These are phyloP conservation scores for Abortiporus biennis DNA, from an alignment of 1,284 basidiomycete genomes.

Conservation along the genomic window DNA sequence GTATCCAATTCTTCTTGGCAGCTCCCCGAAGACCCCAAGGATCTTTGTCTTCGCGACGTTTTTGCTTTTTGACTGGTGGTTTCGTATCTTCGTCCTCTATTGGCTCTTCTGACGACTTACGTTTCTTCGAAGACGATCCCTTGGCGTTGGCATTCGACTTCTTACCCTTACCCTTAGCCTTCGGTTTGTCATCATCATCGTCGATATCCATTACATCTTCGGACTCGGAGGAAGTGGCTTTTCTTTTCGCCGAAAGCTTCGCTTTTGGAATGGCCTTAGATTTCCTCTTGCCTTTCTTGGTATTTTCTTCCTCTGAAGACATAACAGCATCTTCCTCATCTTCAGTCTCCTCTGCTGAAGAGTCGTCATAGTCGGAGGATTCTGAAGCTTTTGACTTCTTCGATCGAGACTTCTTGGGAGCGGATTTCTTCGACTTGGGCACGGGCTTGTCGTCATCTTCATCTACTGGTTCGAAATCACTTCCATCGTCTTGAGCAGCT, in stretches of 20 bases:
- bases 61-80: conserved; percentile 52
- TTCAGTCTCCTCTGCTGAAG: conserved; percentile 18
- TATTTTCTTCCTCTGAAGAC: conserved; percentile 23
- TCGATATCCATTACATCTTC: conserved; percentile 55
- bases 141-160: conserved; percentile 15
- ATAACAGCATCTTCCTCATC: conserved; percentile 23
- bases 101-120: conserved; percentile 29
- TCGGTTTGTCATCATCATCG: conserved; percentile 33
- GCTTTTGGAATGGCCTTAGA: conserved; percentile 11
- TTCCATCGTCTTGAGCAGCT: conserved; percentile 18
- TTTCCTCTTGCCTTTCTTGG: conserved; percentile 17
- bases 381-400: conserved; percentile 25
- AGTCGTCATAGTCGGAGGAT: conserved; percentile 37
- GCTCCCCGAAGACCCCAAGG: conserved; percentile 74
- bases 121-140: conserved; percentile 37
- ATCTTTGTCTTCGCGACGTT: conserved; percentile 57
- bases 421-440: conserved; percentile 13
- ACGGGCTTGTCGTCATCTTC: conserved; percentile 13
- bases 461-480: not conserved
- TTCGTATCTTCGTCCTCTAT: conserved; percentile 24
- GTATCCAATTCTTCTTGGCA: conserved; percentile 63
- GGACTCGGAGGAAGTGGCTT: conserved; percentile 12
- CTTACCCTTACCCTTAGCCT: conserved; percentile 24
- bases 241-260: conserved; percentile 6
- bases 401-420: conserved; percentile 15